Evolutionary conservation across 2,329 filamentous ascomycete species (phyloP), one percentile per base, ranked within the genome.

Genomic region (Periglandula ipomoeae): DNA sequence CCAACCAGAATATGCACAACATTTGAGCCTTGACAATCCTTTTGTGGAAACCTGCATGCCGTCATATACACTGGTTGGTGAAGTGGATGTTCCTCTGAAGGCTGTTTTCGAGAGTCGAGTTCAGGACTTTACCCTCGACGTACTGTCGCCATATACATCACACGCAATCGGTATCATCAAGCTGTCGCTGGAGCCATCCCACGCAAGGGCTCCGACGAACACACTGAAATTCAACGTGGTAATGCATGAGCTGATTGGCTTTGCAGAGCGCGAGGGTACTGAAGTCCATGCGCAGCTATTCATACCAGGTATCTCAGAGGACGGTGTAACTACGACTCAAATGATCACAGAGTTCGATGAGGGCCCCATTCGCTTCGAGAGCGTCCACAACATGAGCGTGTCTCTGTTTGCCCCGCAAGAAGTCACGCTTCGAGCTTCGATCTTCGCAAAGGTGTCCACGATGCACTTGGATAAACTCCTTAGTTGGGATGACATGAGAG

Each of bases 401-500:
- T 87, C 90, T 4, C 74, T 95, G 32, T 85, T 84, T 39, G 63
- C 66, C 5, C 80, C 89, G 1, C 79, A 78, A 20, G 84, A 85
- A 42, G 82, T 89, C 1, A 85, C 82, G 22, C 69, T 98, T 47
- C 81, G 93, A 48, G 86, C 95, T 8, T 89, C 89, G 44, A 86
- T 98, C 52, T 97, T 95, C 63, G 90, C 93, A 17, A 85, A 85
- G 61, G 88, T 95, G 32, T 93, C 89, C 1, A 73, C 84, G 0
- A 96, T 96, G 84, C 93, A 98, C 68, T 77, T 98, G 20, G 93
- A 98, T 66, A 97, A 95, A 70, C 76, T 98, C 45, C 79, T 96
- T 11, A 98, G 93, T 69, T 98, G 93, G 93, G 93, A 98, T 63
- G 93, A 97, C 59, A 96, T 98, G 84, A 83, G 91, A 50, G 91